Evolutionary conservation across 2,329 filamentous ascomycete genomes (phyloP).

Genomic region (Bipolaris oryzae): DNA sequence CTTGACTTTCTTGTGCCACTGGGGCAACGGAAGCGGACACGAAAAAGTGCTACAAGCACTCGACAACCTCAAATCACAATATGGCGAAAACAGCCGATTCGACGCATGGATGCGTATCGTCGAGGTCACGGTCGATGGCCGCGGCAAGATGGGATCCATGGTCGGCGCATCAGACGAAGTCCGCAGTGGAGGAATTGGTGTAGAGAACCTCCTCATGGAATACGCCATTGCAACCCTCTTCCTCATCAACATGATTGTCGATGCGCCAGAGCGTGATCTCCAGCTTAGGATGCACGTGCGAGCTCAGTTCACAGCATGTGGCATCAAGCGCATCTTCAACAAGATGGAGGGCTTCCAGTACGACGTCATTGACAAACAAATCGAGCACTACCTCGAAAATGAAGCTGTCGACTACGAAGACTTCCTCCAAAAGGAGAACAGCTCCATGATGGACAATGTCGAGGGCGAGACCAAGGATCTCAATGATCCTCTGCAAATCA

Average conservation of each 20-base stretch:
- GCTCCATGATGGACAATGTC: slow-evolving; percentile 84
- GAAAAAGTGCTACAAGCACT: slow-evolving; percentile 91
- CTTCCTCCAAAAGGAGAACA: slow-evolving; percentile 88
- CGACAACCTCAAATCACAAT: slow-evolving; percentile 85
- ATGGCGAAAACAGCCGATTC: slow-evolving; percentile 92
- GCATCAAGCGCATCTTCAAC: slow-evolving; percentile 87
- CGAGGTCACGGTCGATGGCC: slow-evolving; percentile 93
- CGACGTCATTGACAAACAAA: slow-evolving; percentile 97
- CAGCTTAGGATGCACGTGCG: slow-evolving; percentile 92
- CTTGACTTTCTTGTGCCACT: slow-evolving; percentile 93
- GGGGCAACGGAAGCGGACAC: slow-evolving; percentile 87
- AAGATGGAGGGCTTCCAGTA: slow-evolving; percentile 99
- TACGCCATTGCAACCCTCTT: slow-evolving; percentile 95
- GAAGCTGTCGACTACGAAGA: slow-evolving; percentile 99
- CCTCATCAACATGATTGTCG: slow-evolving; percentile 94
- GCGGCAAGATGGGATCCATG: slow-evolving; percentile 97
- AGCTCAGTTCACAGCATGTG: slow-evolving; percentile 93
- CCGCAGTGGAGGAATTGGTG: slow-evolving; percentile 92
- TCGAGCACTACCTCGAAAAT: slow-evolving; percentile 89
- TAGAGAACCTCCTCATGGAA: slow-evolving; percentile 99
- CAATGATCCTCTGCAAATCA: slow-evolving; percentile 90
- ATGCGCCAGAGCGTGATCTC: slow-evolving; percentile 85
- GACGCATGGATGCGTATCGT: slow-evolving; percentile 99
- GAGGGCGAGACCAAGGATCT: slow-evolving; percentile 90
- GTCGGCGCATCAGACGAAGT: slow-evolving; percentile 97